These are phyloP conservation scores for Penicillium fuscoglaucum DNA, from an alignment of 2,329 filamentous ascomycete genomes.

Conservation along the genomic window DNA sequence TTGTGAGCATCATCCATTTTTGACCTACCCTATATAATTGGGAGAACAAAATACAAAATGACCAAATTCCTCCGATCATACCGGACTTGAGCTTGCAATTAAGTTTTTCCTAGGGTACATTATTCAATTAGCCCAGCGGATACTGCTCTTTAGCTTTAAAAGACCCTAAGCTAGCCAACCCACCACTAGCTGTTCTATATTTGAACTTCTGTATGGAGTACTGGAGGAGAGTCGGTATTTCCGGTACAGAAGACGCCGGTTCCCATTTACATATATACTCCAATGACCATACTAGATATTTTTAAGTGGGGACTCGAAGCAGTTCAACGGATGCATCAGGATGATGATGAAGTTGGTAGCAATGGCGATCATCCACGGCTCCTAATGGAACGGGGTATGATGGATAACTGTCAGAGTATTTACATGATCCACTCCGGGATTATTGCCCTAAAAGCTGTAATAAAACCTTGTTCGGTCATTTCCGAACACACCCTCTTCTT, in stretches of 20 bases:
- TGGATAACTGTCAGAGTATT: constrained; percentile 9
- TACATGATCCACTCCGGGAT: not conserved
- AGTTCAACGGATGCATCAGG: constrained; percentile 14
- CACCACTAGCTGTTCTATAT: constrained; percentile 1
- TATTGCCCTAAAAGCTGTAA: not conserved
- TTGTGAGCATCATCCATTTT: constrained; percentile 29
- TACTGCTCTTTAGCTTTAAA: not conserved
- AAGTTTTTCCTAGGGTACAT: not conserved
- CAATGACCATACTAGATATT: not conserved
- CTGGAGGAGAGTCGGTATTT: not conserved
- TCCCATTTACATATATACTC: not conserved
- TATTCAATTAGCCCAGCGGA: not conserved
- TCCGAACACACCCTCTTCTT: constrained; percentile 8
- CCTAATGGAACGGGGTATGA: constrained; percentile 9
- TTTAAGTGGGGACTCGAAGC: not conserved
- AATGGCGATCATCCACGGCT: constrained; percentile 27
- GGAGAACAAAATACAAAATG: not conserved
- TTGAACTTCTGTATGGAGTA: not conserved
- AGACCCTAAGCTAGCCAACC: constrained; percentile 1
- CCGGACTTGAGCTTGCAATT: not conserved
- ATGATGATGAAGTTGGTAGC: constrained; percentile 23
- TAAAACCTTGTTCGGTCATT: constrained; percentile 10
- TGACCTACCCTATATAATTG: constrained; percentile 2
- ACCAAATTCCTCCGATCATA: not conserved
- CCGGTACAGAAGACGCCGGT: not conserved